These are phyloP conservation scores for Daphne laureola DNA, from an alignment of 441 rosid genomes.

Conservation along the genomic window DNA sequence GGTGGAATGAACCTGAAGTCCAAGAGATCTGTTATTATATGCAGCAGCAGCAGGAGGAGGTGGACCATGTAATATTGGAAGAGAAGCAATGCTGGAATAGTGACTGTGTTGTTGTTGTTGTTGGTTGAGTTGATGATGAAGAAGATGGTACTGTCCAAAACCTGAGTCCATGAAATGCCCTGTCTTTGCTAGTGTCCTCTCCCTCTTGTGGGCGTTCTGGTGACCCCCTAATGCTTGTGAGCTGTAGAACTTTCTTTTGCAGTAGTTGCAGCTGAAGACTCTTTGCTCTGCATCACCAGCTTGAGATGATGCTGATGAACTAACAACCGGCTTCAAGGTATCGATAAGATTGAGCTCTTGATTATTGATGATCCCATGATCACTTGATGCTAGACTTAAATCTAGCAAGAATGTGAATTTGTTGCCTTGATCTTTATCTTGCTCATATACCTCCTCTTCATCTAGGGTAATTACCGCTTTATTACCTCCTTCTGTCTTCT, in stretches of 20 bases:
- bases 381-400: slow-evolving; percentile 26
- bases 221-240: slow-evolving; percentile 94
- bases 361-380: slow-evolving; percentile 27
- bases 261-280: slow-evolving; percentile 77
- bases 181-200: slow-evolving; percentile 65
- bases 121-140: slow-evolving; percentile 26
- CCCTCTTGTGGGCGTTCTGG: slow-evolving; percentile 90
- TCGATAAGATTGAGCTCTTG: slow-evolving; percentile 68
- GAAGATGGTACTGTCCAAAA: slow-evolving; percentile 47
- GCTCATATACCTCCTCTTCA: slow-evolving; percentile 15
- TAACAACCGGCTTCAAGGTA: slow-evolving; percentile 26
- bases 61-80: slow-evolving; percentile 51
- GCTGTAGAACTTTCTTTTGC: slow-evolving; percentile 75
- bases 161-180: slow-evolving; percentile 33
- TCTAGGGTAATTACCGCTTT: not conserved
- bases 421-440: slow-evolving; percentile 17
- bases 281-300: slow-evolving; percentile 33
- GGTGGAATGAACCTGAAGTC: slow-evolving; percentile 66
- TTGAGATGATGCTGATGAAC: slow-evolving; percentile 16
- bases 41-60: no score
- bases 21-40: slow-evolving; percentile 44
- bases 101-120: no score
- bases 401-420: slow-evolving; percentile 23
- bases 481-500: slow-evolving; percentile 18
- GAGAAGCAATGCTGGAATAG: slow-evolving; percentile 45